These are phyloP conservation scores for Trypanosoma scelopori DNA, from an alignment of 208 protist genomes.

Conservation along the genomic window DNA sequence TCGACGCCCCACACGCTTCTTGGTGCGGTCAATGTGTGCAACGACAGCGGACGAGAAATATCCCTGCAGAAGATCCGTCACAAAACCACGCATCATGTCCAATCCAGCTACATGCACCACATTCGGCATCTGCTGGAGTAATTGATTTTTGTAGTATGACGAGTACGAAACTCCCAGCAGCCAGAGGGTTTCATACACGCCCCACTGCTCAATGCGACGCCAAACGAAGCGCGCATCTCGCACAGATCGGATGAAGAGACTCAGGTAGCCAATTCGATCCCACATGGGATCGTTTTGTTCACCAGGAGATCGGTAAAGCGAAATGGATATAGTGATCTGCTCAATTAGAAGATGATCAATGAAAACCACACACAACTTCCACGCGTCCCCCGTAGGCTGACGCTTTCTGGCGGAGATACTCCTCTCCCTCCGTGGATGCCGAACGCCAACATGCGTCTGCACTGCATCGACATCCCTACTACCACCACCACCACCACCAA, in stretches of 20 bases:
- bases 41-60: slow-evolving; percentile 25
- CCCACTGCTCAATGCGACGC: slow-evolving; percentile 50
- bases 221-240: slow-evolving; percentile 68
- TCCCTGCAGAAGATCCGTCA: slow-evolving; percentile 58
- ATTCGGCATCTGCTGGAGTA: slow-evolving; percentile 65
- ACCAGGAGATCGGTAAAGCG: slow-evolving; percentile 72
- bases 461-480: background rate
- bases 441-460: background rate
- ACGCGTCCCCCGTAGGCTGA: slow-evolving; percentile 24
- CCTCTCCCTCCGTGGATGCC: background rate
- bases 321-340: slow-evolving; percentile 63
- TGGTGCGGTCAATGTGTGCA: slow-evolving; percentile 33
- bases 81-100: slow-evolving; percentile 71
- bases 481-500: background rate
- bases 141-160: slow-evolving; percentile 55
- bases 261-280: slow-evolving; percentile 54
- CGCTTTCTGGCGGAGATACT: background rate
- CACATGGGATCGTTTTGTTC: slow-evolving; percentile 73
- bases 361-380: slow-evolving; percentile 42
- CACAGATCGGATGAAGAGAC: slow-evolving; percentile 69
- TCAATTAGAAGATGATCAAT: slow-evolving; percentile 60
- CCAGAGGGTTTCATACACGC: slow-evolving; percentile 70
- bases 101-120: slow-evolving; percentile 71
- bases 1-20: slow-evolving; percentile 42
- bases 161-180: slow-evolving; percentile 61